These are phyloP conservation scores for Neurospora sp. DNA, from an alignment of 2,329 filamentous ascomycete genomes.

Conservation along the genomic window DNA sequence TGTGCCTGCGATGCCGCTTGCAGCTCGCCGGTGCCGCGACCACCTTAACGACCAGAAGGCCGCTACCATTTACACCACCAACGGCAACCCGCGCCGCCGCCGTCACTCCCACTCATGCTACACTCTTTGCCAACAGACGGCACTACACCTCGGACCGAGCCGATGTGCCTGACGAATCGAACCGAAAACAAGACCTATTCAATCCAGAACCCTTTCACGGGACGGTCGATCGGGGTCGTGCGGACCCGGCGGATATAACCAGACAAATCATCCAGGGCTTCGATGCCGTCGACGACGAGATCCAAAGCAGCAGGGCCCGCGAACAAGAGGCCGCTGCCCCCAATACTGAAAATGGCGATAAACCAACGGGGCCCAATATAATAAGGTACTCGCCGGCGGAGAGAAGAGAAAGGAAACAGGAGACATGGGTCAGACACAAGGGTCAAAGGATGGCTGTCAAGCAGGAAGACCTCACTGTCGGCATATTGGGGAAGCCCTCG, in stretches of 20 bases:
- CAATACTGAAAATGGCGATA: background rate
- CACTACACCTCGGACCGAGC: background rate
- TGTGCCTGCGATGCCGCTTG: conserved; percentile 31
- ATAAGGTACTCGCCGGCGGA: background rate
- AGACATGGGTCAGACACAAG: background rate
- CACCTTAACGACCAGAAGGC: conserved; percentile 4
- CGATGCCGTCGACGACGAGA: background rate
- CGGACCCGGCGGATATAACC: background rate
- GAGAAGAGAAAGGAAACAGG: background rate
- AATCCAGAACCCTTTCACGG: background rate
- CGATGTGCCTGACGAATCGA: background rate
- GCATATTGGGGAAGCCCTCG: conserved; percentile 29
- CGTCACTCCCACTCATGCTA: background rate
- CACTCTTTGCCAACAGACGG: background rate
- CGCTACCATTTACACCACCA: background rate
- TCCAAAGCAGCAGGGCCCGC: background rate
- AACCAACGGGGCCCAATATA: background rate
- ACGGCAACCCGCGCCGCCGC: background rate
- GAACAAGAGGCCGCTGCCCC: background rate
- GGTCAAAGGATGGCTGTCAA: conserved; percentile 7
- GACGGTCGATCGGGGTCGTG: background rate
- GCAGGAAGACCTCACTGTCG: conserved; percentile 18
- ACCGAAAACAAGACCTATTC: background rate
- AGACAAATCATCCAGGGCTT: background rate
- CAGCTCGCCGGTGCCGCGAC: conserved; percentile 21